Evolutionary conservation across 306 rosid species (phyloP).

Genomic region (Psophocarpus tetragonolobus): DNA sequence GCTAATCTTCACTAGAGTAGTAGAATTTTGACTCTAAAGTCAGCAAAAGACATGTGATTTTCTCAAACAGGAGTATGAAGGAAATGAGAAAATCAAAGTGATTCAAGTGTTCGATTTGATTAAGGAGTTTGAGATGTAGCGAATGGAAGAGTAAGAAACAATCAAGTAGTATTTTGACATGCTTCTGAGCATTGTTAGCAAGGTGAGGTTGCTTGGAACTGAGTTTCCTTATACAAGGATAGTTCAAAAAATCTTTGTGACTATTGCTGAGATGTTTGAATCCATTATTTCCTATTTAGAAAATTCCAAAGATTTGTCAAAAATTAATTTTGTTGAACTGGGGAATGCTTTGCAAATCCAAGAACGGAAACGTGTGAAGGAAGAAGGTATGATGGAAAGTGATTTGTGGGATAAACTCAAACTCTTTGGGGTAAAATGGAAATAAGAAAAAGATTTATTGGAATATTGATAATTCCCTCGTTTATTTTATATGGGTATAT

Average conservation of each 20-base stretch:
- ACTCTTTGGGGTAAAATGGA: neutral
- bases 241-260: neutral
- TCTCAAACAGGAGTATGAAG: neutral
- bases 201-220: neutral
- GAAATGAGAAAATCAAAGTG: constrained; percentile 15
- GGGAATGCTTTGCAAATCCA: neutral
- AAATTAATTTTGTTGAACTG: neutral
- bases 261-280: neutral
- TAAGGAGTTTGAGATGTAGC: neutral
- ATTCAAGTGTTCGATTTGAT: constrained; percentile 17
- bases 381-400: neutral
- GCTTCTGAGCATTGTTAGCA: neutral
- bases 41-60: neutral
- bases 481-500: too few relatives aligned
- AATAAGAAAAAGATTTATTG: neutral
- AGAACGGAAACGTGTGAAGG: neutral
- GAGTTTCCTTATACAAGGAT: neutral
- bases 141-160: neutral
- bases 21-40: neutral
- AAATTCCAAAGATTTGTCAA: neutral
- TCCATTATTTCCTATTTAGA: neutral
- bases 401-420: neutral
- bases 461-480: too few relatives aligned
- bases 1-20: neutral
- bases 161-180: neutral